phyloP scores from a whole-genome alignment of 768 basidiomycete species.

The Tulasnella sp. region DNA sequence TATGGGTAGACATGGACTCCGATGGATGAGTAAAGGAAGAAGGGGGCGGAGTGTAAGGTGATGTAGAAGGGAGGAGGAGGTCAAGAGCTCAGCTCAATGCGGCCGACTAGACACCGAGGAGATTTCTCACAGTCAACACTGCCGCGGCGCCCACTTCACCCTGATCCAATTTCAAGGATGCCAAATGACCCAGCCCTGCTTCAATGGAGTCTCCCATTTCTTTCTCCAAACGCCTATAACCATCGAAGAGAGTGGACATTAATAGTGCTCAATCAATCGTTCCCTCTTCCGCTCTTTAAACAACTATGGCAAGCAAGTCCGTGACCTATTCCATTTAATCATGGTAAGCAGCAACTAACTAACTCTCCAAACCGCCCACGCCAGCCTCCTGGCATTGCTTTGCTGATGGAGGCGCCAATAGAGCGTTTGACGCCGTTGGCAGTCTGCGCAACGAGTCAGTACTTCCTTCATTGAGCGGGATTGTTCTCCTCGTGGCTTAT shows the following conservation, averaged over 20 bases:
- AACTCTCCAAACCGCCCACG: not conserved
- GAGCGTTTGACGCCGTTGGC: constrained; percentile 50
- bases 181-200: not conserved
- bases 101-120: not conserved
- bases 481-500: too few relatives aligned
- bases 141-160: too few relatives aligned
- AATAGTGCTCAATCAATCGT: constrained; percentile 87
- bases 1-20: constrained; percentile 11
- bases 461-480: too few relatives aligned
- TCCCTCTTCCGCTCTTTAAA: constrained; percentile 49
- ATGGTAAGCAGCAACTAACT: not conserved
- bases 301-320: constrained; percentile 41
- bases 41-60: constrained; percentile 4
- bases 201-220: not conserved
- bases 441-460: too few relatives aligned
- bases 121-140: not conserved
- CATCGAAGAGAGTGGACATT: constrained; percentile 36
- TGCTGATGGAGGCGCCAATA: constrained; percentile 84
- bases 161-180: too few relatives aligned
- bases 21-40: not conserved
- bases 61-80: not conserved
- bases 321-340: constrained; percentile 18
- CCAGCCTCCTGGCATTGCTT: constrained; percentile 44
- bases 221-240: not conserved
- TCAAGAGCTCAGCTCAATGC: not conserved